Conservation (phyloP, 1,284 basidiomycete species). For the Ceratobasidium sp. region DNA sequence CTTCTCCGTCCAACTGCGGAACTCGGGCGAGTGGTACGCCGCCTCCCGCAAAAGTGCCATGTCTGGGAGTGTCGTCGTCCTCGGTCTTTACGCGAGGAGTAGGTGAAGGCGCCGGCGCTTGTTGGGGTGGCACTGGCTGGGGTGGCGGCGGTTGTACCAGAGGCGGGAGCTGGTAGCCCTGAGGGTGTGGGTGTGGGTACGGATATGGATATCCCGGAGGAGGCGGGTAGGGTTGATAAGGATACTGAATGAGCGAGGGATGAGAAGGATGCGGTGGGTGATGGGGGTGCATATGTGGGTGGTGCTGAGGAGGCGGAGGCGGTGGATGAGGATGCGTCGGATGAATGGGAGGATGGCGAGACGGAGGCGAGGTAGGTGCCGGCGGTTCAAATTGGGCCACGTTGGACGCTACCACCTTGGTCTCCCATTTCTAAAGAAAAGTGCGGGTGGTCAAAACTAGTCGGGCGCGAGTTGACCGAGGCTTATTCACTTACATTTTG, state of each 20-base stretch:
- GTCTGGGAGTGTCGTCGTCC: conserved; percentile 35
- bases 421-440: conserved; percentile 58
- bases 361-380: conserved; percentile 43
- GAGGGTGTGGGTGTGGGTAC: conserved; percentile 20
- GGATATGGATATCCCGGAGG: conserved; percentile 33
- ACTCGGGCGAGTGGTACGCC: conserved; percentile 52
- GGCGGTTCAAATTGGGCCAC: conserved; percentile 59
- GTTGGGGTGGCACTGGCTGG: conserved; percentile 28
- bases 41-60: conserved; percentile 14
- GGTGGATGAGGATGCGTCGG: conserved; percentile 41
- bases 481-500: conserved; percentile 51
- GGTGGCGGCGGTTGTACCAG: conserved; percentile 39
- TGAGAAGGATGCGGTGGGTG: conserved; percentile 26
- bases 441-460: conserved; percentile 3
- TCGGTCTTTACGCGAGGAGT: conserved; percentile 39
- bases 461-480: background rate
- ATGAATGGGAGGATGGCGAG: conserved; percentile 40
- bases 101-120: too few species aligned
- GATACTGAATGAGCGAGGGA: conserved; percentile 26
- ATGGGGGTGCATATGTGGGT: conserved; percentile 32
- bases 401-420: conserved; percentile 59
- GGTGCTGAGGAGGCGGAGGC: conserved; percentile 42
- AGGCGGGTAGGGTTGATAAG: conserved; percentile 24
- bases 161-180: conserved; percentile 37
- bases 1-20: conserved; percentile 67